Conservation (phyloP, 1,284 basidiomycete species). For the Pterulicium gracile region DNA sequence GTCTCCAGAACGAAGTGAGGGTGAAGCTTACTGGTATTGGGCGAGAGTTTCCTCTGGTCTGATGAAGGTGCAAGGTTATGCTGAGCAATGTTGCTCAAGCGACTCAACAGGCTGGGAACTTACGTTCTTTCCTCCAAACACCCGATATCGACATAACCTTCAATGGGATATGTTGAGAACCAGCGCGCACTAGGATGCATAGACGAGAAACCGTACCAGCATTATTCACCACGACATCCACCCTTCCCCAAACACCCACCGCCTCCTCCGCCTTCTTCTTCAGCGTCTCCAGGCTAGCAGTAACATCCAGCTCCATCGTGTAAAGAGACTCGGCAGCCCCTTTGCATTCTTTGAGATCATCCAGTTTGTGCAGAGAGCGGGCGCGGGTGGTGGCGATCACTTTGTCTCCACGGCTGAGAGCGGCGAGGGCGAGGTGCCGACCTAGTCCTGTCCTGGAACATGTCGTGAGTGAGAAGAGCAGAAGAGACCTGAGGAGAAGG, state of each 20-base stretch:
- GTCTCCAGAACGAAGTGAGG: not conserved
- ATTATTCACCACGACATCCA: slow-evolving; percentile 1
- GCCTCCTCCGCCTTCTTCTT: not conserved
- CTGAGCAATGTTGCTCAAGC: not conserved
- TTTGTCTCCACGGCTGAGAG: slow-evolving; percentile 6
- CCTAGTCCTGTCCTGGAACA: slow-evolving; percentile 2
- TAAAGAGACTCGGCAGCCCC: too few relatives aligned
- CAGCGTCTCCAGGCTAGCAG: not conserved
- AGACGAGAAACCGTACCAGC: not conserved
- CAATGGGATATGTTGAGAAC: not conserved
- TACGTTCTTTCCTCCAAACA: not conserved
- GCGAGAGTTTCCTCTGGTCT: slow-evolving; percentile 20
- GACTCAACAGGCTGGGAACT: not conserved
- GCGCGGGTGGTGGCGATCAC: slow-evolving; percentile 10
- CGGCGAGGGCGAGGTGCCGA: slow-evolving; percentile 4
- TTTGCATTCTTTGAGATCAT: not conserved
- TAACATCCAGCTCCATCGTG: slow-evolving; percentile 2
- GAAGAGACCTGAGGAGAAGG: not conserved
- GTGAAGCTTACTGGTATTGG: slow-evolving; percentile 20
- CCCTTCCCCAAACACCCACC: not conserved
- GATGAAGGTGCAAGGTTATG: not conserved
- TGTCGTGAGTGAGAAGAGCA: not conserved
- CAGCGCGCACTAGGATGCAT: not conserved
- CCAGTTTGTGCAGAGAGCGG: slow-evolving; percentile 4
- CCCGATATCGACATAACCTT: not conserved